Base-by-base conservation (phyloP, 805 yeast genomes). In the Starmerella gropengiesseri region DNA sequence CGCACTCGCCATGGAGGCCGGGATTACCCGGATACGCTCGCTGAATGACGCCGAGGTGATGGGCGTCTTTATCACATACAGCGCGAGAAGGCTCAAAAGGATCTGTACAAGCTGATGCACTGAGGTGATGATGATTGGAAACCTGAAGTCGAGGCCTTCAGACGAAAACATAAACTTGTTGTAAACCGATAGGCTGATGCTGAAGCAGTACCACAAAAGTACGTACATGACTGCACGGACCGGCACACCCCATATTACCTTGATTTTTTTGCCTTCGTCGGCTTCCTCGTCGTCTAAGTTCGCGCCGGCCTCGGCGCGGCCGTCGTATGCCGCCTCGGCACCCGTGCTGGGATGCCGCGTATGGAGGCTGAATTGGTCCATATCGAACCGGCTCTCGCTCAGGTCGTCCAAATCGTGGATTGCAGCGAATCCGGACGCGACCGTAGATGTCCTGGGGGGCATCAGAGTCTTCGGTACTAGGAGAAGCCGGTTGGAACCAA, bases 81-180 rank as follows among this genome's bases (percentile, higher is more conserved):
- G 31, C 14, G 44, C 45, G 11, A 37, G 31, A 50, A 66, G 60
- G 40, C 89, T 73, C 27, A 81, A 55, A 33, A 66, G 42, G 45
- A 81, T 65, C 32, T 85, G 71, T 36, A 80, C 73, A 21, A 79
- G 56, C 63, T 91, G 97, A 63, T 91, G 98, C 53, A 78, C 70
- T 4, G 87, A 68, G 0, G 98, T 91, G 41, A 87, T 75, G 22
- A 87, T 63, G 18, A 91, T 72, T 1, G 98, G 98, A 57, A 77
- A 91, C 25, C 75, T 73, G 54, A 91, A 79, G 56, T 82, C 75
- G 43, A 87, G 66, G 16, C 84, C 81, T 8, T 72, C 69, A 5
- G 61, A 59, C 30, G 89, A 87, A 65, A 89, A 91, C 96, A 89
- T 89, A 96, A 96, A 86, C 64, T 87, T 87, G 67, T 91, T 91